Conservation (phyloP, 179 eudicot genomes). For the Beta lomatogona region DNA sequence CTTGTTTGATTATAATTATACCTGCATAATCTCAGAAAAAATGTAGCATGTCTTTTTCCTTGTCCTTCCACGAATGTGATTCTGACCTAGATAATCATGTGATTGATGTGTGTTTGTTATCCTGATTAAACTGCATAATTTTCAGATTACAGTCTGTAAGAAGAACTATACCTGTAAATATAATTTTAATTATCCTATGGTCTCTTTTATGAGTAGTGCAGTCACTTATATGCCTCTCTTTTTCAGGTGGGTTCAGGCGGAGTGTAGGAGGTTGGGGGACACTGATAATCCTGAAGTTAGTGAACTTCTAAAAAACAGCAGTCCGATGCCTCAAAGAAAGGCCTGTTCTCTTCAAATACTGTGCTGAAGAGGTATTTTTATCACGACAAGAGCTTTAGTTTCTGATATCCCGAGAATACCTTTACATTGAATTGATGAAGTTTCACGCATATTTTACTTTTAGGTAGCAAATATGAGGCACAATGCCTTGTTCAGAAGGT, state of each 20-base stretch:
- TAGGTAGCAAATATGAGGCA: constrained; percentile 99
- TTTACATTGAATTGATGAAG: constrained; percentile 4
- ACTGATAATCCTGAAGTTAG: constrained; percentile 94
- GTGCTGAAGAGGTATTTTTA: constrained; percentile 90
- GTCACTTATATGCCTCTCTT: constrained; percentile 17
- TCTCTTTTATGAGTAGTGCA: not conserved
- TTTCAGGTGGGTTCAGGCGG: constrained; percentile 94
- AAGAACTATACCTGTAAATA: not conserved
- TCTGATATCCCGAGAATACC: not conserved
- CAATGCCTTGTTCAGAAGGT: constrained; percentile 90
- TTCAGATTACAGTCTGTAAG: not conserved
- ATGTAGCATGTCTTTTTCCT: not conserved
- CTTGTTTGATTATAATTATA: not conserved
- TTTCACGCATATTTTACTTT: not conserved
- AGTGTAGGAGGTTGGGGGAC: constrained; percentile 92
- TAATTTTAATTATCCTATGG: not conserved
- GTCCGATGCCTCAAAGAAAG: constrained; percentile 96
- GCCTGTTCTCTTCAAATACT: constrained; percentile 94
- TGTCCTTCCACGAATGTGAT: not conserved
- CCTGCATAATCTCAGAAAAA: not conserved
- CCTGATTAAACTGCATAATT: not conserved
- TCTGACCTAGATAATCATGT: not conserved
- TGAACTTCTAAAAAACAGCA: constrained; percentile 84
- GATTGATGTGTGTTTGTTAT: not conserved
- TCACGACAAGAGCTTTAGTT: not conserved